Conservation (phyloP, 2,329 filamentous ascomycete species). For the Aureobasidium pullulans region DNA sequence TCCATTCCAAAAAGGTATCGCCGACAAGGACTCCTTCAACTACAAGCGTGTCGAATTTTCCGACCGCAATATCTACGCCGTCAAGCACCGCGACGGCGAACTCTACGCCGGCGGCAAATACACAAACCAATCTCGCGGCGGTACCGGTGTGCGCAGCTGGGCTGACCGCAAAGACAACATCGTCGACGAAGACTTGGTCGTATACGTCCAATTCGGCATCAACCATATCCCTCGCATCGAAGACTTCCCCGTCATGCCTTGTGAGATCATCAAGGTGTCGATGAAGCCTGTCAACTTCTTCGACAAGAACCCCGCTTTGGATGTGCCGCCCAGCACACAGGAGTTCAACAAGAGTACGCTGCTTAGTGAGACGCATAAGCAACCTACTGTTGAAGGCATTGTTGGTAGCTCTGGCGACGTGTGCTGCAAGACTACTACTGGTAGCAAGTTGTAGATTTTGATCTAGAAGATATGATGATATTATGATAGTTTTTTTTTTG, state of each 20-base stretch:
- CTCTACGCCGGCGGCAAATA: constrained; percentile 54
- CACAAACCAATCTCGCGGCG: constrained; percentile 52
- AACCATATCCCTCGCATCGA: constrained; percentile 35
- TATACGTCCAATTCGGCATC: constrained; percentile 52
- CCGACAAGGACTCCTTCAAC: constrained; percentile 46
- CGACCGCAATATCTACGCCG: constrained; percentile 52
- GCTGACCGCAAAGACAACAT: constrained; percentile 47
- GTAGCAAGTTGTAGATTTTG: constrained; percentile 23
- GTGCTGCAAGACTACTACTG: constrained; percentile 28
- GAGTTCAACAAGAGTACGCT: constrained; percentile 37
- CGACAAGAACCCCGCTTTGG: constrained; percentile 50
- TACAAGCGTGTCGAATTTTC: constrained; percentile 54
- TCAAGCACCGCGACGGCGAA: constrained; percentile 51
- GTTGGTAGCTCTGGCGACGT: constrained; percentile 29
- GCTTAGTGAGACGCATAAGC: constrained; percentile 25
- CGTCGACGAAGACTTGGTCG: constrained; percentile 49
- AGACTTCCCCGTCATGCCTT: constrained; percentile 43
- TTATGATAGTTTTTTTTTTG: too few species aligned
- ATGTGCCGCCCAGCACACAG: constrained; percentile 49
- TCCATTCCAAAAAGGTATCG: constrained; percentile 44
- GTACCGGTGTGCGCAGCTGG: constrained; percentile 41
- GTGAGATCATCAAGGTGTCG: constrained; percentile 50
- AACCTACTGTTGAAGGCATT: constrained; percentile 27
- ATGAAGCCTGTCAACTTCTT: constrained; percentile 55
- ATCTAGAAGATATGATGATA: too few species aligned